Base-by-base conservation (phyloP, 2,329 filamentous ascomycete species). In the Fusarium continuum region DNA sequence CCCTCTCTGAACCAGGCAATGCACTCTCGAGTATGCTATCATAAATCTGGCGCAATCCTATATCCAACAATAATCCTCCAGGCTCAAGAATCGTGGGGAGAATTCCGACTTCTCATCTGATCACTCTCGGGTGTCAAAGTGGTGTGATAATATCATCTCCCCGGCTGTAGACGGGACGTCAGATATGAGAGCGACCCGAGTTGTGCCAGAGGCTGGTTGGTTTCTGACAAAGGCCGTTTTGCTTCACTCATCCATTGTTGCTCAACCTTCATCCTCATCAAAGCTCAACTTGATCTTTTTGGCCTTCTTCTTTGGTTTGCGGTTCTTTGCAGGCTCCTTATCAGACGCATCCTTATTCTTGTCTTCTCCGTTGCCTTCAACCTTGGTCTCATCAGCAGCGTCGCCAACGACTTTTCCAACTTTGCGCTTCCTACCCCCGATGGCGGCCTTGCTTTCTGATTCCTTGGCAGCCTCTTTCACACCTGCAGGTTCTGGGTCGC, bases 221-320 rank as follows among this genome's bases (percentile, higher is more conserved):
- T 35, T 26, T 31, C 35, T 40, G 28, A 25, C 16, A 38, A 58
- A 36, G 19, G 22, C 22, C 34, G 39, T 39, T 4, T 25, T 23
- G 16, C 16, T 50, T 40, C 17, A 46, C 14, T 71, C 64, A 26
- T 72, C 8, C 13, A 17, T n/a, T 4, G 11, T 13, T 9, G 5
- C 52, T 79, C 76, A 76, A 17, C 76, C 80, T 28, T 86, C 84
- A 16, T 88, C 86, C 53, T 88, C 83, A 22, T 85, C 85, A 71
- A 90, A 90, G 74, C 87, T 90, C 39, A 90, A 77, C 77, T 89
- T 89, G 57, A 90, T 85, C 77, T 88, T 89, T 74, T 86, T 86
- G 5, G 79, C 76, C 74, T 83, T 83, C 72, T 87, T 86, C 73
- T 82, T 84, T 8, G 64, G 64, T 56, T 73, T 76, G 55, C 72